A percentile compares a stretch with the other conserved stretches of the same genome.
These are phyloP conservation scores for Alnus glutinosa DNA, from an alignment of 306 rosid species.

Conservation along the genomic window DNA sequence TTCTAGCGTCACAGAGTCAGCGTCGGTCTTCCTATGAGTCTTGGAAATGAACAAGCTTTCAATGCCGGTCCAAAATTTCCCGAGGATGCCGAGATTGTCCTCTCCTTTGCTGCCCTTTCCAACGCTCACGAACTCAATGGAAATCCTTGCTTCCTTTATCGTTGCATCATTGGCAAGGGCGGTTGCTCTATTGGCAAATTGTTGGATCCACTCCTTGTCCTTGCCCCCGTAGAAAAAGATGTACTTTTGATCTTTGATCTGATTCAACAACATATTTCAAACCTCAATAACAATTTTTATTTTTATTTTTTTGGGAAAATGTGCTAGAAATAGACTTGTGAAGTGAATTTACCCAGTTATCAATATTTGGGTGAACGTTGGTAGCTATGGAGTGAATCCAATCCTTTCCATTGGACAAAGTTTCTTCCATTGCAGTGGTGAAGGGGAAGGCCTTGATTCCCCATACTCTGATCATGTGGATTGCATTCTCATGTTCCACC, in stretches of 20 bases:
- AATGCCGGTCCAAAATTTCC: no score
- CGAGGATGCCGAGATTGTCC: no score
- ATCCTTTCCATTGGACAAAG: neutral
- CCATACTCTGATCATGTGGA: no score
- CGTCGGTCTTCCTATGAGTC: no score
- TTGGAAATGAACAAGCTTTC: no score
- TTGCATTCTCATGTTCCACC: no score
- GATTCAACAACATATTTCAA: neutral
- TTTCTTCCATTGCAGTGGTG: neutral
- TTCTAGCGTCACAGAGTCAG: no score
- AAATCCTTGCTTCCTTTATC: slow-evolving; percentile 30
- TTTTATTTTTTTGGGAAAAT: no score
- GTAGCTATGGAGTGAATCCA: neutral
- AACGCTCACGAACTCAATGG: slow-evolving; percentile 17
- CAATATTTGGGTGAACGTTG: neutral
- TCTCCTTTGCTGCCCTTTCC: no score
- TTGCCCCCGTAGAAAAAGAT: slow-evolving; percentile 53
- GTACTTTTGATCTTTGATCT: slow-evolving; percentile 40
- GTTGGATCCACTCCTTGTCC: slow-evolving; percentile 36
- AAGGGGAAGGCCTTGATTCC: slow-evolving; percentile 11
- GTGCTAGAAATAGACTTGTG: no score
- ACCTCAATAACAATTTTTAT: no score
- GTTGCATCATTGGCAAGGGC: slow-evolving; percentile 23
- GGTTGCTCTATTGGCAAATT: slow-evolving; percentile 2
- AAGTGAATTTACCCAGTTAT: slow-evolving; percentile 19